Percentiles rank a stretch among this genome's conserved stretches.
These are phyloP conservation scores for Phytophthora cajani DNA, from an alignment of 352 stramenopile genomes.

Conservation along the genomic window DNA sequence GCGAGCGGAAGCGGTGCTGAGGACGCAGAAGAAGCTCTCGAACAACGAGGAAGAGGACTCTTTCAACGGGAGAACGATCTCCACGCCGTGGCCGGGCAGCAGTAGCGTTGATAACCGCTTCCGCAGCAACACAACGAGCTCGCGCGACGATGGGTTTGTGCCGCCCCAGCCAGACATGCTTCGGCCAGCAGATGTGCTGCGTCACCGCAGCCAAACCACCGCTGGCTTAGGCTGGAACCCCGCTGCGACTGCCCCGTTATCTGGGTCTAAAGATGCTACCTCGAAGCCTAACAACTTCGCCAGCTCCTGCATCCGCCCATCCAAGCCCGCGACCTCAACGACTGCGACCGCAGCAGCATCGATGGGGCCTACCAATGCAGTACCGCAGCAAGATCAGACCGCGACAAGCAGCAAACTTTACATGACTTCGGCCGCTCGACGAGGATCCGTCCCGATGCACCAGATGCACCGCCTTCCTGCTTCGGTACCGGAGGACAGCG, in stretches of 20 bases:
- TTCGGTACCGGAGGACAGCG: slow-evolving; percentile 27
- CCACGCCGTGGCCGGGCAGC: slow-evolving; percentile 24
- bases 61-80: slow-evolving; percentile 7
- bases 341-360: slow-evolving; percentile 39
- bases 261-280: slow-evolving; percentile 10
- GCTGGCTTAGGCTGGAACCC: slow-evolving; percentile 27
- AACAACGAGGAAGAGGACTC: slow-evolving; percentile 16
- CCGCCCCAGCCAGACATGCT: slow-evolving; percentile 20
- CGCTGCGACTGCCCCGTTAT: slow-evolving; percentile 27
- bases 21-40: background rate
- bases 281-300: slow-evolving; percentile 23
- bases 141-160: slow-evolving; percentile 15
- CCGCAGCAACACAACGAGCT: slow-evolving; percentile 26
- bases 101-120: slow-evolving; percentile 20
- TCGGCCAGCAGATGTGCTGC: slow-evolving; percentile 37
- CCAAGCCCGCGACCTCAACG: slow-evolving; percentile 14
- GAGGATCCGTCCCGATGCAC: slow-evolving; percentile 26
- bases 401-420: slow-evolving; percentile 26
- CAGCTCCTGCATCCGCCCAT: slow-evolving; percentile 25
- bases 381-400: slow-evolving; percentile 6
- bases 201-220: slow-evolving; percentile 39
- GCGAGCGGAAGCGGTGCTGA: slow-evolving; percentile 6
- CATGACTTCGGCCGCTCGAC: slow-evolving; percentile 22
- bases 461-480: slow-evolving; percentile 27
- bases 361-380: slow-evolving; percentile 1